Percentiles rank a stretch among this genome's conserved stretches.
Conservation (phyloP, 2,329 filamentous ascomycete species). For the Berkeleyomyces basicola region DNA sequence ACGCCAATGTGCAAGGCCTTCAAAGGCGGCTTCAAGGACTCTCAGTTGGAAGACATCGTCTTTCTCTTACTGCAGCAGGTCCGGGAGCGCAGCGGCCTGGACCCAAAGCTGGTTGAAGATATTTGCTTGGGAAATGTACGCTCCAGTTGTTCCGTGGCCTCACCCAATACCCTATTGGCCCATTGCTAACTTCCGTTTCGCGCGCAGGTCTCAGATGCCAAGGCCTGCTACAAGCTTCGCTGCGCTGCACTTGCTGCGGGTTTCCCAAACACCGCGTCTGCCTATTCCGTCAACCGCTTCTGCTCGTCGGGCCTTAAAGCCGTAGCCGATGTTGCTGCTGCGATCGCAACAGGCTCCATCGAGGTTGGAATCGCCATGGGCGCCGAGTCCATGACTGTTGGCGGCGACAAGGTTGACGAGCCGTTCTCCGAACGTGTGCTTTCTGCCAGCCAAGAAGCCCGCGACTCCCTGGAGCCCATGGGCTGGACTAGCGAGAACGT, state of each 20-base stretch:
- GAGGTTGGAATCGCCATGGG: slow-evolving; percentile 77
- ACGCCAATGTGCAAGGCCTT: slow-evolving; percentile 76
- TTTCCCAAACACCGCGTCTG: slow-evolving; percentile 76
- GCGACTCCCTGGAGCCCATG: slow-evolving; percentile 89
- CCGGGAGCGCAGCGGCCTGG: slow-evolving; percentile 53
- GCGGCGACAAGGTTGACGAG: slow-evolving; percentile 38
- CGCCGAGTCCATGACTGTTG: slow-evolving; percentile 71
- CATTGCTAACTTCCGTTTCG: too few relatives aligned
- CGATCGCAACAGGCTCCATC: slow-evolving; percentile 66
- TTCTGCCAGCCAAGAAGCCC: slow-evolving; percentile 53
- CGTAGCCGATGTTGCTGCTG: slow-evolving; percentile 82
- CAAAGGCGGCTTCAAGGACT: slow-evolving; percentile 95
- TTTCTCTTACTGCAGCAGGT: slow-evolving; percentile 70
- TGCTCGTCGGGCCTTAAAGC: slow-evolving; percentile 94
- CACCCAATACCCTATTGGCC: neutral
- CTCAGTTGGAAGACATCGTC: slow-evolving; percentile 69
- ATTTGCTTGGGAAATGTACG: slow-evolving; percentile 82
- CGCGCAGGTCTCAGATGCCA: slow-evolving; percentile 57
- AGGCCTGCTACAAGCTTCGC: slow-evolving; percentile 81
- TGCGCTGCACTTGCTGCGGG: slow-evolving; percentile 72
- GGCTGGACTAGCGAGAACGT: slow-evolving; percentile 97
- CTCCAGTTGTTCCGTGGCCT: slow-evolving; percentile 11
- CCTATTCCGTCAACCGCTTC: slow-evolving; percentile 81
- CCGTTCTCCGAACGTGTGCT: slow-evolving; percentile 43
- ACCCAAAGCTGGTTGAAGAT: slow-evolving; percentile 71